These are phyloP conservation scores for Claviceps sp. DNA, from an alignment of 2,329 filamentous ascomycete genomes.

Conservation along the genomic window DNA sequence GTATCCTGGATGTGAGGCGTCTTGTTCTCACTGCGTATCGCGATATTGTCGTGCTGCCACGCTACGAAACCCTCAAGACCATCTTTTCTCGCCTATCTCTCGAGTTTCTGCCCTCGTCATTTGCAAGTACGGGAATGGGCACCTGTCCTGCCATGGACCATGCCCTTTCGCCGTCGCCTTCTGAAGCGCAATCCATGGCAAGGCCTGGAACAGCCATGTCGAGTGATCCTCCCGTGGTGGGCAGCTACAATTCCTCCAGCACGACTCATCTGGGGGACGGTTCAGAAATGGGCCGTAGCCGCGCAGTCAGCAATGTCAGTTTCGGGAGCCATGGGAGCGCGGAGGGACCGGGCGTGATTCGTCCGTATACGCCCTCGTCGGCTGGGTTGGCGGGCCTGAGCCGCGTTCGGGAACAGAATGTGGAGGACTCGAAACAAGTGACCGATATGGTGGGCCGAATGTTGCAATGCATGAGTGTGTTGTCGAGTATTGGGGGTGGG, in stretches of 20 bases:
- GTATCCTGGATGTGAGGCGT: conserved; percentile 69
- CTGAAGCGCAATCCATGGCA: conserved; percentile 30
- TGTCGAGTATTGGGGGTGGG: conserved; percentile 54
- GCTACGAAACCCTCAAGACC: conserved; percentile 76
- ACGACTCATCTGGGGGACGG: conserved; percentile 66
- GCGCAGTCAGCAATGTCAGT: conserved; percentile 77
- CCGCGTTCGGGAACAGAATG: conserved; percentile 42
- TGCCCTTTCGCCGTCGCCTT: conserved; percentile 37
- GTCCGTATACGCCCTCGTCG: conserved; percentile 37
- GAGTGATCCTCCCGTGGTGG: conserved; percentile 53
- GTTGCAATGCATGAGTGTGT: conserved; percentile 89
- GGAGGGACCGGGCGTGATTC: conserved; percentile 23
- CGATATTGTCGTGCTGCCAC: conserved; percentile 75
- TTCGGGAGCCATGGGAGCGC: conserved; percentile 40
- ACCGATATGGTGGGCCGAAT: conserved; percentile 92
- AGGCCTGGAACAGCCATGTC: conserved; percentile 64
- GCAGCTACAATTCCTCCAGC: conserved; percentile 66
- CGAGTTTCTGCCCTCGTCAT: conserved; percentile 52
- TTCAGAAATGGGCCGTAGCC: conserved; percentile 47
- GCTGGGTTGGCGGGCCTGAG: conserved; percentile 21
- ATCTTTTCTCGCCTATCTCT: conserved; percentile 84
- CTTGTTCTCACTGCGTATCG: conserved; percentile 81
- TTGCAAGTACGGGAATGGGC: conserved; percentile 35
- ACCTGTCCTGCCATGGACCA: conserved; percentile 38
- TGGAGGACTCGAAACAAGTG: conserved; percentile 61